Conservation (phyloP, 1,284 basidiomycete genomes). For the Trametes versicolor region DNA sequence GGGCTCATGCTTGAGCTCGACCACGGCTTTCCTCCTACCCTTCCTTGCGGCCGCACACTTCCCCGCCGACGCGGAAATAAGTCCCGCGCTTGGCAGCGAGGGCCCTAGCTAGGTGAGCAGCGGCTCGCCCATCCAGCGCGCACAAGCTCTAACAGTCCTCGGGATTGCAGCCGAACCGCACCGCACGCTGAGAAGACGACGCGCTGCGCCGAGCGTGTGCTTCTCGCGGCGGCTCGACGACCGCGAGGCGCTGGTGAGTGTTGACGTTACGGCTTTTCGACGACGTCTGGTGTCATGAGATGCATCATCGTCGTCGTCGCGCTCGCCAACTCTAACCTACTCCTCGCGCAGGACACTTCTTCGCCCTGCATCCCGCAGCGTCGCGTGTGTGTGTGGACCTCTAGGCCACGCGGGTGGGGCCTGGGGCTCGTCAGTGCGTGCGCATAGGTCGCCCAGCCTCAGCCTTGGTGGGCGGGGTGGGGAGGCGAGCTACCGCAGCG, state of each 20-base stretch:
- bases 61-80: constrained; percentile 9
- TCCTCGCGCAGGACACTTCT: neutral
- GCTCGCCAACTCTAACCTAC: neutral
- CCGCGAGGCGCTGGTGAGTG: constrained; percentile 6
- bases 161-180: neutral
- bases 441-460: too few relatives aligned
- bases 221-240: constrained; percentile 12
- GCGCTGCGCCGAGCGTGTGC: neutral
- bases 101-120: constrained; percentile 7
- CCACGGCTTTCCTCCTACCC: constrained; percentile 26
- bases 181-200: neutral
- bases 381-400: too few relatives aligned
- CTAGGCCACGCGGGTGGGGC: too few relatives aligned
- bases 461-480: too few relatives aligned
- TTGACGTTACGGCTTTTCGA: neutral
- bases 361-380: too few relatives aligned
- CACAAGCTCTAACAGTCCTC: neutral
- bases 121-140: neutral
- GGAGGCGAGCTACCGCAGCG: too few relatives aligned
- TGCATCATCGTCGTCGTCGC: neutral
- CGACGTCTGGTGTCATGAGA: neutral
- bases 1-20: constrained; percentile 1
- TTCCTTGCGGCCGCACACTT: constrained; percentile 41
- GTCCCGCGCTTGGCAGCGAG: constrained; percentile 3
- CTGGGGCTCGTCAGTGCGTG: too few relatives aligned